These are phyloP conservation scores for Aureobasidium sp. DNA, from an alignment of 2,329 filamentous ascomycete species.

Conservation along the genomic window DNA sequence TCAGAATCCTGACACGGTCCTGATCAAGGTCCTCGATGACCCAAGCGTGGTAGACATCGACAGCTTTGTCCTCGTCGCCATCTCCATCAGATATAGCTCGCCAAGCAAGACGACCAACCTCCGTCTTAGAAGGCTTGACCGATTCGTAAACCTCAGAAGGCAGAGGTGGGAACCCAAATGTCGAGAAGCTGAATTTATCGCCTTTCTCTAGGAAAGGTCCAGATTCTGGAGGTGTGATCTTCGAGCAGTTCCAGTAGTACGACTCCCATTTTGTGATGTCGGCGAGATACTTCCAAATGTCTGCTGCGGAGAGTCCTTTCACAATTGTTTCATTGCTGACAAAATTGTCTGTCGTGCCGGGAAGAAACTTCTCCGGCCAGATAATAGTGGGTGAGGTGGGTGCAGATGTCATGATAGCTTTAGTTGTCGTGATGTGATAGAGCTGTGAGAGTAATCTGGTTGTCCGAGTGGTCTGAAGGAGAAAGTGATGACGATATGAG, in stretches of 20 bases:
- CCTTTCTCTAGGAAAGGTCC: constrained; percentile 23
- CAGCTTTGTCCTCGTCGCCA: constrained; percentile 20
- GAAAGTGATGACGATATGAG: constrained; percentile 1
- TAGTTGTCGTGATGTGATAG: neutral
- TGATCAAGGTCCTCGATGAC: constrained; percentile 28
- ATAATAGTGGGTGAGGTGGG: constrained; percentile 23
- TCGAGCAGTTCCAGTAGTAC: constrained; percentile 30
- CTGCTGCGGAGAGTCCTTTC: constrained; percentile 22
- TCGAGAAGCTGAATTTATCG: constrained; percentile 29
- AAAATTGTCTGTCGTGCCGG: constrained; percentile 33
- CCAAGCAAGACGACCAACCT: constrained; percentile 22
- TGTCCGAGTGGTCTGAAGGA: neutral
- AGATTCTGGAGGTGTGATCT: constrained; percentile 26
- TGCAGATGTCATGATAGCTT: neutral
- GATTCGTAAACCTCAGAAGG: constrained; percentile 25
- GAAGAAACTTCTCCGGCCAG: constrained; percentile 28
- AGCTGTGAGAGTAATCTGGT: neutral
- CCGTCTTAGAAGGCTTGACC: constrained; percentile 15
- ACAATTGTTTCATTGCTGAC: constrained; percentile 31
- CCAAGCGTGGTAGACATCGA: constrained; percentile 33
- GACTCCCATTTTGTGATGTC: constrained; percentile 29
- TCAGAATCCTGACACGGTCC: constrained; percentile 29
- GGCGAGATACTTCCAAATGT: constrained; percentile 29
- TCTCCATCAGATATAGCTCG: constrained; percentile 20
- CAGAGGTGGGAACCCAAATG: constrained; percentile 30